Evolutionary conservation across 208 protist genomes (phyloP), one percentile per base, ranked within the genome.

Genomic region (Ichthyophonus hoferi): DNA sequence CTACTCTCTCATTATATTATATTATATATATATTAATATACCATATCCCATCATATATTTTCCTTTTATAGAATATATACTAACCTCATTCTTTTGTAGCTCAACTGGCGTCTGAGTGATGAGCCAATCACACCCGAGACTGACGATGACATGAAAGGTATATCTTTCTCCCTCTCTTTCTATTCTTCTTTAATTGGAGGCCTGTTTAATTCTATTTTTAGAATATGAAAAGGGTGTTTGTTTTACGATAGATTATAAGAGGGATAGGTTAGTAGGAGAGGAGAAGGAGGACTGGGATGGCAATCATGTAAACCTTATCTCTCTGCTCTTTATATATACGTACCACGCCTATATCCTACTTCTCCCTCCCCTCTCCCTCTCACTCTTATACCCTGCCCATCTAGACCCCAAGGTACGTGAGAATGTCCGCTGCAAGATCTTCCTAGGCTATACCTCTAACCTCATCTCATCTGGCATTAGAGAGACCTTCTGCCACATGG

Each of bases 381-480:
- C 50, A 7, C 50, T 24, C 50, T 24, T 24, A 7, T n/a, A 7
- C 7, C 50, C 7, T 24, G 24, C 50, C 42, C n/a, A 86, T 31
- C 3, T 88, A 89, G 81, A 90, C 41, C 58, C 79, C 12, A 77
- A 86, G 39, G 1, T n/a, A 7, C 88, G 94, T 58, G 67, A 38
- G 1, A 0, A 88, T 12, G 40, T 88, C 1, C 86, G 89, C 12
- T 93, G 93, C 87, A 96, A 90, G 40, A 98, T 99, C 31, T 99
- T 99, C 89, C 93, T 99, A 1, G 97, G 98, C 0, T 99, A 99
- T 94, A 99, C 99, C 0, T 99, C 97, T 12, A 99, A 99, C 91
- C 91, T 99, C 40, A 97, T 99, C n/a, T 99, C 98, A 1, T 97
- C 94, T 84, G 99, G 99, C 14, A 89, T 99, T 38, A 95, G 99